Conservation (phyloP, 345 rosid species). For the Lagerstroemia speciosa region DNA sequence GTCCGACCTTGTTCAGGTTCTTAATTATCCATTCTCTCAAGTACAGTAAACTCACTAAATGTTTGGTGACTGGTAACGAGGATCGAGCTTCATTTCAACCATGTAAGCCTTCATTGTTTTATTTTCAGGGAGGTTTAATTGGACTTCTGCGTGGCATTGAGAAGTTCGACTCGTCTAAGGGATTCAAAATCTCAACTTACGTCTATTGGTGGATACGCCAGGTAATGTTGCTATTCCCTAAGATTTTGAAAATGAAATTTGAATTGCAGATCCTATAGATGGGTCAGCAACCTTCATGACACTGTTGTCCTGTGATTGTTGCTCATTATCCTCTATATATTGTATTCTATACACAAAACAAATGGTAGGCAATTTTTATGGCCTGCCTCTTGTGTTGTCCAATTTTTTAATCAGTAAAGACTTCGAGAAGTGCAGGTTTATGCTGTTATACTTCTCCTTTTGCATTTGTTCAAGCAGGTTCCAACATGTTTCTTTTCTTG, state of each 20-base stretch:
- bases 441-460: no score
- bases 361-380: neutral
- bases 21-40: slow-evolving; percentile 13
- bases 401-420: no score
- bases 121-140: slow-evolving; percentile 79
- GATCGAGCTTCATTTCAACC: neutral
- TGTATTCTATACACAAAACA: neutral
- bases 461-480: neutral
- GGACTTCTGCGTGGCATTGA: slow-evolving; percentile 91
- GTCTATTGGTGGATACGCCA: slow-evolving; percentile 99
- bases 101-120: slow-evolving; percentile 3
- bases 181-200: slow-evolving; percentile 84
- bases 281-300: neutral
- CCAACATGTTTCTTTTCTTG: slow-evolving; percentile 6
- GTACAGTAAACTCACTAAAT: neutral
- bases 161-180: slow-evolving; percentile 91
- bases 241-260: neutral
- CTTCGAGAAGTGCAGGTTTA: no score
- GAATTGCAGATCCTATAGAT: neutral
- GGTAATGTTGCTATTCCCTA: slow-evolving; percentile 27
- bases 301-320: neutral
- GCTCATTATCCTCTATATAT: neutral
- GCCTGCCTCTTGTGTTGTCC: neutral
- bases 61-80: neutral
- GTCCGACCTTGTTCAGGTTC: slow-evolving; percentile 97